Evolutionary conservation across 2,329 filamentous ascomycete species (phyloP), one percentile per base, ranked within the genome.

Genomic region (Phyllosticta ampelicida): DNA sequence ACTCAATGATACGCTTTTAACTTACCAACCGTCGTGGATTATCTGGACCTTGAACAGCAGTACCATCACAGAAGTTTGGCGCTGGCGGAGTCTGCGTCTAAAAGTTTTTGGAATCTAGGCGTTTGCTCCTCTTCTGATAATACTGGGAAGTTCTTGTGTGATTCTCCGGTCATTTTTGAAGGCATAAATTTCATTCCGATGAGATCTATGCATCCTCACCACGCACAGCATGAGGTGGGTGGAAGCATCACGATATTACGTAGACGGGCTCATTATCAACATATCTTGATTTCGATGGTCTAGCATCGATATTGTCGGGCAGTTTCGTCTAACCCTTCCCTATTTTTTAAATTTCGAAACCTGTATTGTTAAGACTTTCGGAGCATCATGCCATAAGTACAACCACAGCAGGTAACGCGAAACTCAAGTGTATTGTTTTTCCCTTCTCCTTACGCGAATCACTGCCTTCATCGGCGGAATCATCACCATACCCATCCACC

Each of bases 401-500:
- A 16, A 6, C 16, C 13, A 16, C 36, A 8, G 16, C 3, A n/a
- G 36, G 13, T 13, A 4, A 36, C 5, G 16, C 49, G 23, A 48
- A 20, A 20, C n/a, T 44, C 48, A 49, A 29, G 23, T n/a, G 23
- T 21, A n/a, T 48, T 50, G 21, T 21, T 30, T 49, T 29, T 53
- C 51, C 55, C n/a, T 44, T n/a, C 36, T 18, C 51, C 51, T 58
- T 30, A 20, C 53, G 53, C 28, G 50, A 30, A 16, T 8, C 8
- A 26, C 23, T 3, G 55, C 18, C 9, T 49, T 50, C 2, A 48
- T 44, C 2, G 55, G 30, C 5, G 55, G 55, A 8, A 58, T 29
- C 30, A 53, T 58, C 30, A 48, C 53, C 50, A 53, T 53, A 11
- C 54, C 51, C 19, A 60, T 48, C 51, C 49, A 53, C 8, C 16